Conservation (phyloP, 306 rosid genomes). For the Acacia acuminata region DNA sequence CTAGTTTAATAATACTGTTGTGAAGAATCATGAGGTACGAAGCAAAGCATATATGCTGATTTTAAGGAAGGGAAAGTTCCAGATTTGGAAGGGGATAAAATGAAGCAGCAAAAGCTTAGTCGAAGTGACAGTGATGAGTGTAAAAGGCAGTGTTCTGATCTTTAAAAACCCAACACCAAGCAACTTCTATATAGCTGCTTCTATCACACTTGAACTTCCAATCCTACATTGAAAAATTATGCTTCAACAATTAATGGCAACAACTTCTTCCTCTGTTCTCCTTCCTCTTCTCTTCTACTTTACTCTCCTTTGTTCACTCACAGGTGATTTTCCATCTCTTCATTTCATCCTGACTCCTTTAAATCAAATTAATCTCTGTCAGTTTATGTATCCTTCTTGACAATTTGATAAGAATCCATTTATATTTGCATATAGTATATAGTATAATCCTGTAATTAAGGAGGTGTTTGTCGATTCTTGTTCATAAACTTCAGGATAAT, state of each 20-base stretch:
- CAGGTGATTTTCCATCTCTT: conserved; percentile 30
- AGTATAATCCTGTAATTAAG: neutral
- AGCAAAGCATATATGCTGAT: conserved; percentile 58
- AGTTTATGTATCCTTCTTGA: neutral
- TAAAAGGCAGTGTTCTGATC: neutral
- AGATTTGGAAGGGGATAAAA: neutral
- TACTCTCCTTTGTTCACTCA: conserved; percentile 10
- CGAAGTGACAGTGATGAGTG: conserved; percentile 5
- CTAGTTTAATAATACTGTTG: neutral
- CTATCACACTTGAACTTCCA: neutral
- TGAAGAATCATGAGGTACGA: conserved; percentile 38
- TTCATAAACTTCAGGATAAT: neutral
- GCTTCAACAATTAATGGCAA: conserved; percentile 32
- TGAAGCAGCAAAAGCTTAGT: conserved; percentile 20
- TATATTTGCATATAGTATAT: neutral
- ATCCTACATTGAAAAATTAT: neutral
- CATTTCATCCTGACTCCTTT: neutral
- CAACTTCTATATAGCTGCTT: neutral
- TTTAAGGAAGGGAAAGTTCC: conserved; percentile 35
- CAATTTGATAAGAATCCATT: neutral
- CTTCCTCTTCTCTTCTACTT: conserved; percentile 34
- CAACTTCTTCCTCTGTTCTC: conserved; percentile 25
- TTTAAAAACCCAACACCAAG: neutral
- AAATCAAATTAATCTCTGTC: neutral
- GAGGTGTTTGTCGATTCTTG: neutral